Conservation (phyloP, 1,139 yeast genomes). For the Blastobotrys aristatus region DNA sequence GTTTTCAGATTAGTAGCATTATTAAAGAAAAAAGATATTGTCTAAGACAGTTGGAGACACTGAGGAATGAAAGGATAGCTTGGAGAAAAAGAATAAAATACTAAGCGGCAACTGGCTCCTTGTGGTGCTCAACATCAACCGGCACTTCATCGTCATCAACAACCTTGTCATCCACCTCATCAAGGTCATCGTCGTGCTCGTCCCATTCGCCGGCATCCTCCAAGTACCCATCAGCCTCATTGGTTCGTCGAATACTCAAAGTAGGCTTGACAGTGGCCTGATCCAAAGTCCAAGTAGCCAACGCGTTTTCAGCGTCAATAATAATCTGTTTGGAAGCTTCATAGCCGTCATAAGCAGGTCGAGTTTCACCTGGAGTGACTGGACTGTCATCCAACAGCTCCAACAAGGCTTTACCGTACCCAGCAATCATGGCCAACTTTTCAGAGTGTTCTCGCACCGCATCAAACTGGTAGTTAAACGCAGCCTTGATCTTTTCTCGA, state of each 20-base stretch:
- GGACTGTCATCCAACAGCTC: slow-evolving; percentile 95
- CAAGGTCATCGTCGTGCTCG: slow-evolving; percentile 33
- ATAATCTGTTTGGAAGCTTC: slow-evolving; percentile 97
- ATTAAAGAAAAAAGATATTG: no score
- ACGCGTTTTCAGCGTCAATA: slow-evolving; percentile 93
- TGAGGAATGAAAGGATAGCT: background rate
- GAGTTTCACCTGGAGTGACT: slow-evolving; percentile 98
- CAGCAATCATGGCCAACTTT: slow-evolving; percentile 94
- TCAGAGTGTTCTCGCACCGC: slow-evolving; percentile 95
- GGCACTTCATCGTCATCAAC: background rate
- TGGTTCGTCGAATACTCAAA: slow-evolving; percentile 73
- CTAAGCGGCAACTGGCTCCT: slow-evolving; percentile 3
- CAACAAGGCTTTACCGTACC: slow-evolving; percentile 95
- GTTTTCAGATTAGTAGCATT: no score
- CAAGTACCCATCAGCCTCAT: slow-evolving; percentile 58
- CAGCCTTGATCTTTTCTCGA: slow-evolving; percentile 95
- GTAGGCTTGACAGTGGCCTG: slow-evolving; percentile 94
- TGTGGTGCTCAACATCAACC: background rate
- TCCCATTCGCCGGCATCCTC: slow-evolving; percentile 46
- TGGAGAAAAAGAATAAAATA: no score
- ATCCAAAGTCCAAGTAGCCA: slow-evolving; percentile 95
- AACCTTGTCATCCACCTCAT: slow-evolving; percentile 17
- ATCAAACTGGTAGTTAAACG: slow-evolving; percentile 95
- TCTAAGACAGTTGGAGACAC: background rate
- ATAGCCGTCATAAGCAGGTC: slow-evolving; percentile 97